These are phyloP conservation scores for Geotrichum cucujoidarum DNA, from an alignment of 1,139 yeast genomes.

Conservation along the genomic window DNA sequence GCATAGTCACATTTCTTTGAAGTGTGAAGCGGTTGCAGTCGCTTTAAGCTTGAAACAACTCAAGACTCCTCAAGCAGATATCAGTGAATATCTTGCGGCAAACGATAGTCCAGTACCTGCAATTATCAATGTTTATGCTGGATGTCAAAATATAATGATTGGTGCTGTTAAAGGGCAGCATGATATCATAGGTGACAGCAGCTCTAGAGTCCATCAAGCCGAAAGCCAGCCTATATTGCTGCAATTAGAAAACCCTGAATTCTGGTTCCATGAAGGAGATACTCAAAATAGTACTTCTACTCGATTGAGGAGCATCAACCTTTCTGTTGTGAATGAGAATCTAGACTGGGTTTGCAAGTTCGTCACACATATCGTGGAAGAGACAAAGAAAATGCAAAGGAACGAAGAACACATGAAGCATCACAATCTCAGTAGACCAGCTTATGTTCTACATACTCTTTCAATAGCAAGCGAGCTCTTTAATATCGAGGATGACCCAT, in stretches of 20 bases:
- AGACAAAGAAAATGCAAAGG: slow-evolving; percentile 20
- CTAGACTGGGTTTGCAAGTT: slow-evolving; percentile 29
- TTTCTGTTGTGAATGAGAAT: slow-evolving; percentile 27
- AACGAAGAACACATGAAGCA: slow-evolving; percentile 9
- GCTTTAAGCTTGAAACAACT: slow-evolving; percentile 24
- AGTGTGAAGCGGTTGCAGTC: slow-evolving; percentile 26
- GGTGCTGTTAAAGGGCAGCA: slow-evolving; percentile 25
- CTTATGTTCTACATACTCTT: slow-evolving; percentile 44
- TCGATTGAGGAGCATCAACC: slow-evolving; percentile 29
- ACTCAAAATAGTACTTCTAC: slow-evolving; percentile 28
- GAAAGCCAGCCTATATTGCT: slow-evolving; percentile 27
- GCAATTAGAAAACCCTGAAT: slow-evolving; percentile 29
- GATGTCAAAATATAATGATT: slow-evolving; percentile 24
- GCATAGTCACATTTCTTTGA: slow-evolving; percentile 26
- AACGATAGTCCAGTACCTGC: slow-evolving; percentile 24
- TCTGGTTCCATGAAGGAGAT: slow-evolving; percentile 30
- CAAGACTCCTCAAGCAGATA: slow-evolving; percentile 22
- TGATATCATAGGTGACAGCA: slow-evolving; percentile 12
- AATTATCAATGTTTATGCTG: slow-evolving; percentile 24
- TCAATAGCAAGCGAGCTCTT: slow-evolving; percentile 58
- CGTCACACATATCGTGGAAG: slow-evolving; percentile 23
- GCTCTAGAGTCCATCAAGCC: slow-evolving; percentile 12
- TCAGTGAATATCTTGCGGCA: slow-evolving; percentile 25
- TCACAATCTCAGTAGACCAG: slow-evolving; percentile 22
- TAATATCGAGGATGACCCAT: slow-evolving; percentile 74